Evolutionary conservation across 2,329 filamentous ascomycete species (phyloP), one percentile per base, ranked within the genome.

Genomic region (Stagonosporopsis vannaccii): DNA sequence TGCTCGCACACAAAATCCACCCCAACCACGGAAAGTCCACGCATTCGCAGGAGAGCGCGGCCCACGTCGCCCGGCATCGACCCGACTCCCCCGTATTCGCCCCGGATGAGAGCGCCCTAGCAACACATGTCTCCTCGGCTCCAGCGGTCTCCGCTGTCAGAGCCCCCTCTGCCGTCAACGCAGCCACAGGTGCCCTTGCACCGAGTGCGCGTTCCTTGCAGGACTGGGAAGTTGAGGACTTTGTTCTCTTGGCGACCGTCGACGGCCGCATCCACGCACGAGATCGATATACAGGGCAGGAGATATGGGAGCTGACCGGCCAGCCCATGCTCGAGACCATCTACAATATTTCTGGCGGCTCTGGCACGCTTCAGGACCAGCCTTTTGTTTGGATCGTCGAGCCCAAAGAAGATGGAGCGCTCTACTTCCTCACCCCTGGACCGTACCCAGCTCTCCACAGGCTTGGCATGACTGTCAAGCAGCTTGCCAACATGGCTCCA

Each of bases 141-240:
- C 92, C 92, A 91, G 93, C 89, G 82, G 76, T 81, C 72, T 81
- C 86, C 83, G 86, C 92, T 90, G 93, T 97, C 84, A 86, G 91
- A 97, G 93, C 92, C 91, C 91, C 90, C 87, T 86, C 87, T 87
- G 87, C 87, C 68, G 68, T 72, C 84, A 86, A 72, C 68, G 74
- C 75, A 68, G 75, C 75, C 70, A 70, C 71, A 56, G 74, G 69
- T 68, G 80, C 76, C 71, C 72, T 81, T 55, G 85, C 89, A 82
- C 84, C 85, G 67, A 70, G 71, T 90, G 94, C 92, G 93, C 93
- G 94, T 87, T 96, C 90, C 84, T 84, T 98, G 86, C 90, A 93
- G 86, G 94, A 97, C 82, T 98, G 94, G 94, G 92, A 97, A 90
- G 93, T 97, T 81, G 94, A 98, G 91, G 93, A 98, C 84, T 96